phyloP scores from a whole-genome alignment of 2,329 filamentous ascomycete species.

The Colletotrichum chlorophyti region DNA sequence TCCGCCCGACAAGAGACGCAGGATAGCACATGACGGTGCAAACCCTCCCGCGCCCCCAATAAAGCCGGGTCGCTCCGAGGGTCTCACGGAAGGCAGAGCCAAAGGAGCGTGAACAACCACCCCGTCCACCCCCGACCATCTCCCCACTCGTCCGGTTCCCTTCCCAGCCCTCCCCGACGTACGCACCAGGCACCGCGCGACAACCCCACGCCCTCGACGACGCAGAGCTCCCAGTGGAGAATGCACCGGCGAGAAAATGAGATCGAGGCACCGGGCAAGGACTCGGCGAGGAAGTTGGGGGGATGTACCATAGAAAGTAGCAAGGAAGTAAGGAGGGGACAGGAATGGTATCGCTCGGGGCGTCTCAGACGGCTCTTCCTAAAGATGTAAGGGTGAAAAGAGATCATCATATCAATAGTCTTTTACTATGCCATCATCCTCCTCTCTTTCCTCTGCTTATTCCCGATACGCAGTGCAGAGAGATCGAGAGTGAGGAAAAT shows the following conservation, averaged over 20 bases:
- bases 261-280: background rate
- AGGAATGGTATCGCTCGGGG: constrained; percentile 4
- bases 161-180: too few species aligned
- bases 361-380: constrained; percentile 58
- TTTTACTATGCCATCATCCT: too few species aligned
- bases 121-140: background rate
- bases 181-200: too few species aligned
- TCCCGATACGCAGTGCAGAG: too few species aligned
- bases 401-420: constrained; percentile 44
- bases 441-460: too few species aligned
- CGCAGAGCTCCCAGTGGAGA: constrained; percentile 19
- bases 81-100: constrained; percentile 22
- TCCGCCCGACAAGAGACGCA: constrained; percentile 13
- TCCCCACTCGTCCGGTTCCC: too few species aligned
- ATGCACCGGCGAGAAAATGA: background rate
- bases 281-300: background rate
- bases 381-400: constrained; percentile 45
- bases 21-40: constrained; percentile 44
- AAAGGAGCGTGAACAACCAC: constrained; percentile 14
- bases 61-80: background rate
- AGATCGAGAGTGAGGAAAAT: too few species aligned
- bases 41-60: constrained; percentile 20
- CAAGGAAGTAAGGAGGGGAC: constrained; percentile 31
- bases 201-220: background rate
- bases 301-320: background rate